Evolutionary conservation across 225 moss, liverwort and hornwort genomes (phyloP).

Genomic region (Sphagnum tenellum): DNA sequence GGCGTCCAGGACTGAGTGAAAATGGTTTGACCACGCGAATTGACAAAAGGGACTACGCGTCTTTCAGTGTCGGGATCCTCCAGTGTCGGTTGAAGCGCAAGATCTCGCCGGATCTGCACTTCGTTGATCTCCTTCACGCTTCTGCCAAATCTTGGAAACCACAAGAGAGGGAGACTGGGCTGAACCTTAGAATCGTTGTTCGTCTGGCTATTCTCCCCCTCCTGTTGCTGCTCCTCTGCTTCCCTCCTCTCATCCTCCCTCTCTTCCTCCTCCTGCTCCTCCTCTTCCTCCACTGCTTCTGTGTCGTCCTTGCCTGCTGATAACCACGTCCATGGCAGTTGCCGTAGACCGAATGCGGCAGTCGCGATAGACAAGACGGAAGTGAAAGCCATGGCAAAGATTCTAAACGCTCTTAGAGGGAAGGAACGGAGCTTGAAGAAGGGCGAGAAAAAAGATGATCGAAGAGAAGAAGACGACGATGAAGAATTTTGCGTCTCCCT

Average conservation of each 20-base stretch:
- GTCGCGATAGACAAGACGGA: constrained; percentile 40
- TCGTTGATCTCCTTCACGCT: constrained; percentile 49
- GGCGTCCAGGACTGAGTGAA: constrained; percentile 91
- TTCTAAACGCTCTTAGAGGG: constrained; percentile 37
- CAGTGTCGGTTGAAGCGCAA: constrained; percentile 25
- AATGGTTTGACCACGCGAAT: constrained; percentile 67
- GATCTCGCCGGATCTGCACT: constrained; percentile 37
- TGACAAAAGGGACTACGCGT: constrained; percentile 51
- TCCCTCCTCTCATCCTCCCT: no score
- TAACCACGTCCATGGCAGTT: constrained; percentile 2
- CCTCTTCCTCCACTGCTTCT: no score
- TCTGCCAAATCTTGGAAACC: constrained; percentile 48
- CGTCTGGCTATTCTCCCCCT: no score
- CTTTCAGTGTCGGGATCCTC: constrained; percentile 38
- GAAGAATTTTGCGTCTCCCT: no score
- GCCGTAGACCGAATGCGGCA: constrained; percentile 28
- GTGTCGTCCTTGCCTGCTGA: no score
- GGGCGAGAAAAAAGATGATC: no score
- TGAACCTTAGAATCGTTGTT: no score
- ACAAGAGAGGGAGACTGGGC: constrained; percentile 5
- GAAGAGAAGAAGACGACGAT: no score
- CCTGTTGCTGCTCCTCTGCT: no score
- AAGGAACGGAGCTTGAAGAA: constrained; percentile 1
- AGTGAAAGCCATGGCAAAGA: constrained; percentile 44
- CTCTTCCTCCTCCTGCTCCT: no score